Conservation (phyloP, 768 basidiomycete genomes). For the Suillus brevipes region DNA sequence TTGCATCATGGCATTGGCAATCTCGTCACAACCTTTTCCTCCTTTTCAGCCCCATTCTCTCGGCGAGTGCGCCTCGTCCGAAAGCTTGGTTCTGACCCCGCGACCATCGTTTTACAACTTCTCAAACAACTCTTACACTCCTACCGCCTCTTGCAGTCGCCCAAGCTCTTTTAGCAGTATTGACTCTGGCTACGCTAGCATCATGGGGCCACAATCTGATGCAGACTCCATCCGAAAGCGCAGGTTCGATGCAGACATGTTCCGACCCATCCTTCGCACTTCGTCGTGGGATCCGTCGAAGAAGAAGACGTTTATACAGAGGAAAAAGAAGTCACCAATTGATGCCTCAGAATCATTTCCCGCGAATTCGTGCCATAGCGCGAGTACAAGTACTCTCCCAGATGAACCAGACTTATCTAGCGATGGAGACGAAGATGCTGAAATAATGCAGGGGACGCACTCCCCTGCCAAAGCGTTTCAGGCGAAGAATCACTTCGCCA, state of each 20-base stretch:
- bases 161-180: conserved; percentile 23
- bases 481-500: conserved; percentile 23
- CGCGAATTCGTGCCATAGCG: neutral
- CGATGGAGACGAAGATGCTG: neutral
- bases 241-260: conserved; percentile 14
- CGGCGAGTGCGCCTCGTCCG: conserved; percentile 13
- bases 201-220: conserved; percentile 25
- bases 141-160: conserved; percentile 13
- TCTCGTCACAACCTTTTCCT: conserved; percentile 16
- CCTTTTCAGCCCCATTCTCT: conserved; percentile 16
- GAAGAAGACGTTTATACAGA: conserved; percentile 20
- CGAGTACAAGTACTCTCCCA: neutral
- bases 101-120: conserved; percentile 21
- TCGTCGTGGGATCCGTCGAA: conserved; percentile 17
- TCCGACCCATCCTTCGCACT: conserved; percentile 10
- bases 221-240: conserved; percentile 9
- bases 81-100: conserved; percentile 18
- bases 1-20: conserved; percentile 19
- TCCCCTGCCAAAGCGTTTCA: conserved; percentile 25
- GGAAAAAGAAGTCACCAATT: conserved; percentile 24
- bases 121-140: conserved; percentile 7
- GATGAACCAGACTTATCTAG: neutral
- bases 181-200: conserved; percentile 32
- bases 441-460: neutral
- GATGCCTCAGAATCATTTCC: conserved; percentile 5